Evolutionary conservation across 129 eudicot genomes (phyloP), one percentile per base, ranked within the genome.

Genomic region (Oenanthe sinensis): DNA sequence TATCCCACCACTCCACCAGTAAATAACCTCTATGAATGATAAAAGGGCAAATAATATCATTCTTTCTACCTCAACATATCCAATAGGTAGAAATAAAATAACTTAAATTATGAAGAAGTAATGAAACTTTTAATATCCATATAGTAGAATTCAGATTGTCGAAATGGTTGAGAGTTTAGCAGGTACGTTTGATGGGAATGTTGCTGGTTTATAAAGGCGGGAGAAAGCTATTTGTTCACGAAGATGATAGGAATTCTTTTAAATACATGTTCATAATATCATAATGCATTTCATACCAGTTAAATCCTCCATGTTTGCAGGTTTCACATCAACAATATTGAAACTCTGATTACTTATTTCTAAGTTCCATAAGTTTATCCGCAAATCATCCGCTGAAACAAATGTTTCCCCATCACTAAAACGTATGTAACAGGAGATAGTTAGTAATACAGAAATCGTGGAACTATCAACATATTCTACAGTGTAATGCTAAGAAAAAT

Each of bases 281-380:
- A 67, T 14, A 67, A 67, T 15, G 20, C 42, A 30, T 15, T 67
- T n/a, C 75, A 48, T 86, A 95, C 99, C 99, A 76, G 99, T 95
- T 50, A 95, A 90, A 89, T 95, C 99, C 87, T 95, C 99, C 99
- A 92, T 95, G 86, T 95, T 95, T 40, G 91, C 74, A 76, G 99
- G 99, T 88, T 95, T 95, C 79, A 92, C 95, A 82, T 95, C 99
- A 80, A 95, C 96, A 80, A 95, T 95, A 67, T 95, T 95, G 87
- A 95, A 95, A 87, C 99, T 92, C 75, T 95, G 99, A 83, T 95
- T 92, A 83, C 97, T 92, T 77, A 95, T 90, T 81, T 92, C 99
- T 87, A 95, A 86, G 89, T 95, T 95, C 99, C 99, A 95, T 74
- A 95, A 97, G 81, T 95, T 95, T 85, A 95, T 95, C 71, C 99